Conservation (phyloP, 345 rosid genomes). For the Turnera subulata region DNA sequence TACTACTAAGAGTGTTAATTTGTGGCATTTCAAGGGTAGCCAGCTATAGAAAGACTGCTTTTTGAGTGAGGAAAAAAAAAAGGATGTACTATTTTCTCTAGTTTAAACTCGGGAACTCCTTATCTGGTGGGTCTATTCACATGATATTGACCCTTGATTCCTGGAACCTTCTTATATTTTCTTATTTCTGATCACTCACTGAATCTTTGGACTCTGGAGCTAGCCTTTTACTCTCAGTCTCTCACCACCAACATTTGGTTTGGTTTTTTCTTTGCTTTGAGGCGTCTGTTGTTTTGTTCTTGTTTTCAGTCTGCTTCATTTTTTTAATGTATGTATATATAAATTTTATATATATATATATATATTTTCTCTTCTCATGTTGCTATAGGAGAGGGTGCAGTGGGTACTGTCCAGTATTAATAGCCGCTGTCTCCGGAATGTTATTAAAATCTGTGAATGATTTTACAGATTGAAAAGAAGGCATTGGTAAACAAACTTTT, state of each 20-base stretch:
- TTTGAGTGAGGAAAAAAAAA: slow-evolving; percentile 7
- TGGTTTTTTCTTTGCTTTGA: slow-evolving; percentile 23
- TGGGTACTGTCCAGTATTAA: slow-evolving; percentile 63
- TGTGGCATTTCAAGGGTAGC: background rate
- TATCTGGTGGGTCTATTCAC: slow-evolving; percentile 51
- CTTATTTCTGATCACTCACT: slow-evolving; percentile 27
- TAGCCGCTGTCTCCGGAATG: slow-evolving; percentile 61
- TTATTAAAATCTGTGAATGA: background rate
- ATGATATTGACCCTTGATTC: slow-evolving; percentile 87
- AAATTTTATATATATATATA: background rate
- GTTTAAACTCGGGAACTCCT: slow-evolving; percentile 15
- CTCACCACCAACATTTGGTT: slow-evolving; percentile 13
- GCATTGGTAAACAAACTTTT: slow-evolving; percentile 1
- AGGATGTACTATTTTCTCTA: background rate
- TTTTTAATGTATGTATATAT: background rate
- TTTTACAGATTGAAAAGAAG: background rate
- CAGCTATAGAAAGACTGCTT: background rate
- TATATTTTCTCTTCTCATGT: slow-evolving; percentile 12
- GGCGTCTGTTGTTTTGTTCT: slow-evolving; percentile 9
- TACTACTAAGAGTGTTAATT: background rate
- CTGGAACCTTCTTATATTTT: slow-evolving; percentile 77
- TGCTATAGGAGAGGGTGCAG: slow-evolving; percentile 47
- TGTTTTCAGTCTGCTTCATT: background rate
- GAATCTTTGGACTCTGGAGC: too few species aligned
- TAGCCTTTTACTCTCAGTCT: slow-evolving; percentile 16